Base-by-base conservation (phyloP, 2,329 filamentous ascomycete species). In the Leptodontidium sp. region DNA sequence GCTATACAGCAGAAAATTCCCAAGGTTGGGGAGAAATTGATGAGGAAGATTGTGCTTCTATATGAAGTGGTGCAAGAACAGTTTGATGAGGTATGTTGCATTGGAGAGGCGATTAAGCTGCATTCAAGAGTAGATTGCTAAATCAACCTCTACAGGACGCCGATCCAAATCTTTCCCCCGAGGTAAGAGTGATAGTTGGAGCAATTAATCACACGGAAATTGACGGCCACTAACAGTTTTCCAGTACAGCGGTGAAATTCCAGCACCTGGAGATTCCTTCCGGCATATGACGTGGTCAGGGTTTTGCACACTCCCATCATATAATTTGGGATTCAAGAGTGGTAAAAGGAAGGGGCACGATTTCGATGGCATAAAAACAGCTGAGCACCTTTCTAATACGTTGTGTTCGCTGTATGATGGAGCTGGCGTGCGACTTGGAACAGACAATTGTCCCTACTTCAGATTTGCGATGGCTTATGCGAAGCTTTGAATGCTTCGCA, bases 1-100 rank as follows among this genome's bases (percentile, higher is more conserved):
- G 50, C 50, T 55, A 55, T 55, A 55, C 50, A 55, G 50, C 50
- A 55, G 50, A 55, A 55, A 32, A 26, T 55, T 35, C 50, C 50
- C 6, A 55, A 29, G 15, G 26, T 24, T 55, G 50, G 50, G 4
- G 50, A 55, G 26, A 55, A 55, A 15, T 15, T 55, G 26, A 55
- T 55, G 50, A 11, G 50, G 17, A 26, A 55, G 5, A 14, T 55
- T 7, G 24, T 29, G 24, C 50, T 55, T 32, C 50, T 55, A 17
- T 55, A 55, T 55, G 50, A 55, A 32, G 50, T 26, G 24, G 50
- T 55, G 11, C 50, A 55, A 55, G 50, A 55, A 26, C 26, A 55
- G 29, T 55, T 55, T 55, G 50, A 55, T 2, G 50, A 55, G 50
- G 50, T 55, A 55, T 3, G 50, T 55, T 32, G 11, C 11, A 17